These are phyloP conservation scores for Neurospora tetraspora DNA, from an alignment of 495 filamentous ascomycete species.

Conservation along the genomic window DNA sequence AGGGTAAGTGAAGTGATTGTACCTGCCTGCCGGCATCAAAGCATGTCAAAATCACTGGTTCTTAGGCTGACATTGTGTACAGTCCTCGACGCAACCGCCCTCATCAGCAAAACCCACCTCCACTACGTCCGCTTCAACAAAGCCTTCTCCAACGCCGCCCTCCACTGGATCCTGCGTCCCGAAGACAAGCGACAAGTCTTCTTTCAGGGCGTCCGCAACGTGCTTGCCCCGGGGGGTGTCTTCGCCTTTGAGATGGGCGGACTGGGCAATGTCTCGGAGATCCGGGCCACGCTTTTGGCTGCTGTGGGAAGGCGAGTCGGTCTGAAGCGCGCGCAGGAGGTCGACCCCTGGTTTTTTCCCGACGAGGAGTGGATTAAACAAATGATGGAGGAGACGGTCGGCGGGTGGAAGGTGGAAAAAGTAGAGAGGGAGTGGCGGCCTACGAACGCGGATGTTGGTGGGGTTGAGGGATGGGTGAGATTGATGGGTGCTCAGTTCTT, in stretches of 20 bases:
- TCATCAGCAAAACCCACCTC: conserved; percentile 12
- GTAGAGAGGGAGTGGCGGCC: conserved; percentile 58
- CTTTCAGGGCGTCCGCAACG: conserved; percentile 37
- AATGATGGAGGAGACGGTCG: conserved; percentile 37
- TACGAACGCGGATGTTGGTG: conserved; percentile 44
- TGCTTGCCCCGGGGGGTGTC: conserved; percentile 45
- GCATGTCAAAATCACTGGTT: too few relatives aligned
- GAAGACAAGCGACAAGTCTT: conserved; percentile 20
- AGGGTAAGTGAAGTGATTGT: conserved; percentile 19
- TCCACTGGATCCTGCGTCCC: conserved; percentile 64
- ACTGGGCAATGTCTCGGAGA: conserved; percentile 57
- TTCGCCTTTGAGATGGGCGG: conserved; percentile 71
- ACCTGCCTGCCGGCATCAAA: not conserved
- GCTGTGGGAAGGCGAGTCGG: conserved; percentile 45
- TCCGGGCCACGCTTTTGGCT: conserved; percentile 46
- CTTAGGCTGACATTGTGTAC: too few relatives aligned
- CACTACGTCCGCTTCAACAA: conserved; percentile 40
- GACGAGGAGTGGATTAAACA: conserved; percentile 44
- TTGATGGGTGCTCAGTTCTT: conserved; percentile 54
- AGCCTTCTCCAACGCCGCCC: conserved; percentile 67
- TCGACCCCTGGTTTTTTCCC: conserved; percentile 67
- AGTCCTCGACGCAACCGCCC: conserved; percentile 30
- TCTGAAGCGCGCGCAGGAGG: conserved; percentile 34
- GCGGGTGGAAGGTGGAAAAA: conserved; percentile 51
- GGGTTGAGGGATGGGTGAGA: conserved; percentile 61